These are phyloP conservation scores for Yamadazyma scolyti DNA, from an alignment of 805 yeast species.

Conservation along the genomic window DNA sequence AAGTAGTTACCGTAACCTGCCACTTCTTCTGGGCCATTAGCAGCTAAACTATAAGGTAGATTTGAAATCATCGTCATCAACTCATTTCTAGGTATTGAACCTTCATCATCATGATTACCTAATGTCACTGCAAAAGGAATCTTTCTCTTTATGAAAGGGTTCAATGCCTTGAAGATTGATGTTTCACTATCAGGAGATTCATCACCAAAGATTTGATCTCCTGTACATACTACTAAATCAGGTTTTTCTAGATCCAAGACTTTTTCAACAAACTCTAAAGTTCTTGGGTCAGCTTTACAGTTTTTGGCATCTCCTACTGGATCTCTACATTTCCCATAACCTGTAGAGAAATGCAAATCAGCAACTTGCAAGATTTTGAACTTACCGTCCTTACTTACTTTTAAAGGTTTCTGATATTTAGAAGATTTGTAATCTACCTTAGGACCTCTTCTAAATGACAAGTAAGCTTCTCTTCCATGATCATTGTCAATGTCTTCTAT, in stretches of 20 bases:
- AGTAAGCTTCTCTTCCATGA: constrained; percentile 18
- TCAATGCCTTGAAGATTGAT: constrained; percentile 70
- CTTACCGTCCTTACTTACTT: constrained; percentile 39
- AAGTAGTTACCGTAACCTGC: constrained; percentile 85
- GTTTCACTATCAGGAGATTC: constrained; percentile 78
- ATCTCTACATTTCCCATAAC: constrained; percentile 75
- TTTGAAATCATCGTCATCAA: constrained; percentile 52
- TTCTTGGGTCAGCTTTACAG: constrained; percentile 79
- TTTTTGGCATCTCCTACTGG: constrained; percentile 52
- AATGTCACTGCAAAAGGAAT: constrained; percentile 84
- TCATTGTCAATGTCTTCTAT: constrained; percentile 18
- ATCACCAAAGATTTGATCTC: constrained; percentile 88
- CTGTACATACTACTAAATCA: constrained; percentile 80
- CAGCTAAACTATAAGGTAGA: constrained; percentile 68
- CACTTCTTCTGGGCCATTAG: constrained; percentile 60
- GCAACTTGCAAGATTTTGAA: constrained; percentile 87
- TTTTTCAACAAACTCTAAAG: constrained; percentile 54
- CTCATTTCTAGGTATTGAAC: constrained; percentile 56
- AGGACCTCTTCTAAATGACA: constrained; percentile 35
- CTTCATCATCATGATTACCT: constrained; percentile 96
- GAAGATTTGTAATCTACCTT: constrained; percentile 22
- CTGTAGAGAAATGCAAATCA: constrained; percentile 87
- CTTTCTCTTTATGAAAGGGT: constrained; percentile 60
- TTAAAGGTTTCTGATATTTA: constrained; percentile 27
- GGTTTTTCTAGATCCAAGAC: constrained; percentile 77